A percentile compares a stretch with the other conserved stretches of the same genome.
Evolutionary conservation across 768 basidiomycete genomes (phyloP).

Genomic region (Tylopilus balloui): DNA sequence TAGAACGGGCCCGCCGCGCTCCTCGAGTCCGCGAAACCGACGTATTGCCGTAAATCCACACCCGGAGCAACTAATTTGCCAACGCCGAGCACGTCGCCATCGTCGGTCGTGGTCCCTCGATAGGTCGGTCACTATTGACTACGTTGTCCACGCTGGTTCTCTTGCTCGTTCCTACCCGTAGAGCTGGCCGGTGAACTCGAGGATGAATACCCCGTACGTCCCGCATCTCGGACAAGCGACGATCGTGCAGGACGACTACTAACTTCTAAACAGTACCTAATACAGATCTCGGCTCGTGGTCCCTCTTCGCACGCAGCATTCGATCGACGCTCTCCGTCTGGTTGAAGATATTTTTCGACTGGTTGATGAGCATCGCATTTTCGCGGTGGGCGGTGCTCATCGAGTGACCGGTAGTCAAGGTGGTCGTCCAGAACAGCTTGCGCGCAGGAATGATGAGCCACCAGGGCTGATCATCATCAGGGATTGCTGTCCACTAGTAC

Average conservation of each 20-base stretch:
- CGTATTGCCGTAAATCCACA: slow-evolving; percentile 27
- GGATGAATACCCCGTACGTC: slow-evolving; percentile 38
- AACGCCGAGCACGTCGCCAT: slow-evolving; percentile 42
- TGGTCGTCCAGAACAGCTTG: slow-evolving; percentile 48
- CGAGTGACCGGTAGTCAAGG: slow-evolving; percentile 46
- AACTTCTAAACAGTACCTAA: slow-evolving; percentile 56
- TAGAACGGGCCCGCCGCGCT: slow-evolving; percentile 50
- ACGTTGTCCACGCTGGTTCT: neutral
- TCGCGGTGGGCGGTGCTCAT: slow-evolving; percentile 65
- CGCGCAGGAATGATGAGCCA: slow-evolving; percentile 37
- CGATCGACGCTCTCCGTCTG: slow-evolving; percentile 28
- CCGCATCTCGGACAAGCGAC: slow-evolving; percentile 49
- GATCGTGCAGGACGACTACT: slow-evolving; percentile 51
- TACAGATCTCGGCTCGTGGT: slow-evolving; percentile 27
- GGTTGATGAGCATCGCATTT: slow-evolving; percentile 46
- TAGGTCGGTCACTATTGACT: slow-evolving; percentile 38
- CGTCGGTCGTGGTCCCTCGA: slow-evolving; percentile 53
- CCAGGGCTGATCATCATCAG: slow-evolving; percentile 52
- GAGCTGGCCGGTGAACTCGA: slow-evolving; percentile 45
- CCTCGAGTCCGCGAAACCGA: slow-evolving; percentile 34
- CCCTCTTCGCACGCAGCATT: slow-evolving; percentile 52
- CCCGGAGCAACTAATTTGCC: slow-evolving; percentile 32
- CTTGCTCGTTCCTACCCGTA: slow-evolving; percentile 13
- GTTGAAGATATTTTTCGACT: slow-evolving; percentile 59
- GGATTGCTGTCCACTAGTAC: slow-evolving; percentile 13